These are phyloP conservation scores for Cinnamomum chago DNA, from an alignment of 164 flowering plant species.

Conservation along the genomic window DNA sequence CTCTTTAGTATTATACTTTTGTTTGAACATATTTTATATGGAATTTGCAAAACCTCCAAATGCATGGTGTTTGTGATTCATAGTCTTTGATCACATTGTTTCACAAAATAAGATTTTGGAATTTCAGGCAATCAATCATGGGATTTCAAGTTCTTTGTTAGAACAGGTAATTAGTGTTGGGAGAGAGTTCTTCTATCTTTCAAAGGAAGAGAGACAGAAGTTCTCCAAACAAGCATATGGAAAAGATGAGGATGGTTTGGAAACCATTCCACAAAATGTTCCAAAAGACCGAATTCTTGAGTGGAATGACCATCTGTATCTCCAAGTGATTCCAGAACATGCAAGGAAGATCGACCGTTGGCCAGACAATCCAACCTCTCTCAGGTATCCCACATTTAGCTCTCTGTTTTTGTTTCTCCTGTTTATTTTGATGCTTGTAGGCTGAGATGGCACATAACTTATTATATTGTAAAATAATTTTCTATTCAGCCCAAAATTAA, in stretches of 20 bases:
- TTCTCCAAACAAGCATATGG: conserved; percentile 12
- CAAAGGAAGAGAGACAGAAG: conserved; percentile 29
- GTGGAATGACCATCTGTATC: conserved; percentile 15
- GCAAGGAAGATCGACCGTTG: conserved; percentile 4
- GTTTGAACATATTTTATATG: too few relatives aligned
- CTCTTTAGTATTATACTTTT: too few relatives aligned
- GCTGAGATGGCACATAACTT: too few relatives aligned
- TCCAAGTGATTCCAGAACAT: conserved; percentile 12
- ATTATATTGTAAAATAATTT: too few relatives aligned
- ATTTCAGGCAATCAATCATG: conserved; percentile 31
- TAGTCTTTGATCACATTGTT: neutral
- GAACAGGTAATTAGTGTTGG: conserved; percentile 18
- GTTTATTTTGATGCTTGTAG: too few relatives aligned
- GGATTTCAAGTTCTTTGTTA: conserved; percentile 23
- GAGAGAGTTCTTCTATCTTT: conserved; percentile 30
- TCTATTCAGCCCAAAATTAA: too few relatives aligned
- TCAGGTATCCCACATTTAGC: conserved; percentile 11
- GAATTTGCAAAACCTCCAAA: too few relatives aligned
- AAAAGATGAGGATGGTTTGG: conserved; percentile 3
- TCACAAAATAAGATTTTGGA: neutral
- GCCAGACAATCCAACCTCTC: conserved; percentile 15
- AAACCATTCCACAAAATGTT: neutral
- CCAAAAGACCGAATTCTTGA: conserved; percentile 10
- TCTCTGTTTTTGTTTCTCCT: too few relatives aligned
- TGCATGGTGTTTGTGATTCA: neutral